Evolutionary conservation across 192 early-diverging fungal species (phyloP), one percentile per base, ranked within the genome.

Genomic region (Linderina pennispora): DNA sequence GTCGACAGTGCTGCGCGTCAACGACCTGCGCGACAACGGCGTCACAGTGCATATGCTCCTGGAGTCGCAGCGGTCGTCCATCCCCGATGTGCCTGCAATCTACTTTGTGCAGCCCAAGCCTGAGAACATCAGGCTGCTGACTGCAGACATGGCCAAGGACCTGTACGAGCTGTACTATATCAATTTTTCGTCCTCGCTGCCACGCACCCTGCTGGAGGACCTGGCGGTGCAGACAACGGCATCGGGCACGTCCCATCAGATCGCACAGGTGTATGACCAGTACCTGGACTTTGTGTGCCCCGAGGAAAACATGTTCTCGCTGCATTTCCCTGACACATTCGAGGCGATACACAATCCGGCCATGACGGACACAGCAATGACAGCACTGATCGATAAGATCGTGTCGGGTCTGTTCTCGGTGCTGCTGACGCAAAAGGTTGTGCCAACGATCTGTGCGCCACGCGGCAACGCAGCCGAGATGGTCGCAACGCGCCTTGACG

Each of bases 1-100:
- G 40, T 97, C 94, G 15, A 96, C 94, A n/a, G 80, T 97, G 9
- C 74, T 98, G 36, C 90, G 91, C 39, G 90, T 99, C 5, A 93
- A 90, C 59, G 91, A 99, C 59, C 76, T 99, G 47, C 82, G 97
- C 23, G 90, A 94, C 41, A 84, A 87, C 62, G 97, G 97, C 24
- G 81, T 99, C 17, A 99, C 97, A 0, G 89, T 99, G 26, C 94
- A 99, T 51, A 97, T 99, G 97, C 80, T 80, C 6, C 66, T 99
- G 31, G 79, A 76, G 36, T 77, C 81, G 25, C 88, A 92, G 31
- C 76, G 97, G 36, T 86, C 89, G 42, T 71, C 92, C 6, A 88
- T 99, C 39, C 78, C 91, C 0, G 95, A 99, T 61, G 97, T 97
- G 3, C 97, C 97, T 8, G 92, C 93, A 4, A 76, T 99, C 32